Percentiles rank a stretch among this genome's conserved stretches.
Evolutionary conservation across 768 basidiomycete genomes (phyloP).

Genomic region (Sarcomyxa edulis): DNA sequence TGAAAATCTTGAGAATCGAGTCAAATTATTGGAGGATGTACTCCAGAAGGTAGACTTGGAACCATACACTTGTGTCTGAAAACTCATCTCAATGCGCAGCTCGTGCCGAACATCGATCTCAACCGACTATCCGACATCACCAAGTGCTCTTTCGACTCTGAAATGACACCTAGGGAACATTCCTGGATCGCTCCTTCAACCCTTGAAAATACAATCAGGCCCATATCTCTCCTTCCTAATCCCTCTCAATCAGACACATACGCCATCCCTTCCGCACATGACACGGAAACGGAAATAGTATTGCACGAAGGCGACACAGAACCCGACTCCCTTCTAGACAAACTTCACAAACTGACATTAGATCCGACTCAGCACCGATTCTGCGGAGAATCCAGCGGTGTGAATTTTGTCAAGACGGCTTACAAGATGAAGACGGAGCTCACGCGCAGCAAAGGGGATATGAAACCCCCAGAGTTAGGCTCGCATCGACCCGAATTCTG

Average conservation of each 20-base stretch:
- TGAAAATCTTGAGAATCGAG: constrained; percentile 54
- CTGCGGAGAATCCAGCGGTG: constrained; percentile 52
- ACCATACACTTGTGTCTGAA: neutral
- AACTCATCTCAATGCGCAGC: constrained; percentile 59
- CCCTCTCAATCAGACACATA: constrained; percentile 8
- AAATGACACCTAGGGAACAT: neutral
- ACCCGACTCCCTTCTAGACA: too few relatives aligned
- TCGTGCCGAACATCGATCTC: constrained; percentile 54
- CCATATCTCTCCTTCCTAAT: constrained; percentile 2
- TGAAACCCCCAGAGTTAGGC: constrained; percentile 8
- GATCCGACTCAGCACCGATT: constrained; percentile 36
- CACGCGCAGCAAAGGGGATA: too few relatives aligned
- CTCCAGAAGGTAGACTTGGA: constrained; percentile 30
- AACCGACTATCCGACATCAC: constrained; percentile 19
- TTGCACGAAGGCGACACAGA: too few relatives aligned
- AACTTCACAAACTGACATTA: too few relatives aligned
- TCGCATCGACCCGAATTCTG: constrained; percentile 32
- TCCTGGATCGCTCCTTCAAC: constrained; percentile 13
- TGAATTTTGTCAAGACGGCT: constrained; percentile 48
- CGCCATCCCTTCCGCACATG: constrained; percentile 26
- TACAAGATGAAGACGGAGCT: constrained; percentile 56
- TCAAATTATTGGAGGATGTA: constrained; percentile 61
- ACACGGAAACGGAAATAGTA: too few relatives aligned
- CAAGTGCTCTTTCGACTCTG: constrained; percentile 9
- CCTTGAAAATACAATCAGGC: neutral